Evolutionary conservation across 257 asterid genomes (phyloP), one percentile per base, ranked within the genome.

Genomic region (Misopates orontium): DNA sequence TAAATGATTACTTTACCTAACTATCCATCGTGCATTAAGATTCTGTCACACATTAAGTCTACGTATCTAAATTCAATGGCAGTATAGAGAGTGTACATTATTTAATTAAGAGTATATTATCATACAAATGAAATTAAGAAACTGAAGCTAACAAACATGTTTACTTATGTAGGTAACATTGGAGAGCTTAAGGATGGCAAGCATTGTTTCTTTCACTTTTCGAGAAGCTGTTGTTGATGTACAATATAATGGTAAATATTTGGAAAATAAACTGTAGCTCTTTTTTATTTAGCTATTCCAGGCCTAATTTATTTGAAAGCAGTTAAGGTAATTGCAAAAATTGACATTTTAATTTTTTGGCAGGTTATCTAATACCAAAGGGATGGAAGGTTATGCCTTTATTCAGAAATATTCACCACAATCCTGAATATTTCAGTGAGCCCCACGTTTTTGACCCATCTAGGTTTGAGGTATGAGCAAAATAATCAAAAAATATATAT

Each of bases 381-480:
- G 98, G 98, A 1, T 92, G 98, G 98, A 92, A 92, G 77, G 97
- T 92, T 22, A 84, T 92, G 96, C 98, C 98, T 8, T 64, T 92
- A 45, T 89, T 92, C 78, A 82, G 97, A 77, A 92, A 85, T 70
- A 92, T 92, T 78, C 98, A 92, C 73, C 95, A 89, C 73, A 89
- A 86, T 78, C 91, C 95, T 19, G 91, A 87, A 62, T 81, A 77
- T 82, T 92, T 85, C 63, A 73, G n/a, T 54, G 82, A 89, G 25
- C 97, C 98, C 62, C 84, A 82, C 67, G 85, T 50, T 21, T 92
- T 89, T 74, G 94, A 85, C 31, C 96, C 98, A 41, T 40, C 69
- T 25, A 87, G 97, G 65, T 89, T 87, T 76, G 83, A 92, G 95
- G 97, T 89, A 75, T 66, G 76, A 56, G 25, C 23, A 16, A 23